These are phyloP conservation scores for Huntiella savannae DNA, from an alignment of 2,329 filamentous ascomycete species.

Conservation along the genomic window DNA sequence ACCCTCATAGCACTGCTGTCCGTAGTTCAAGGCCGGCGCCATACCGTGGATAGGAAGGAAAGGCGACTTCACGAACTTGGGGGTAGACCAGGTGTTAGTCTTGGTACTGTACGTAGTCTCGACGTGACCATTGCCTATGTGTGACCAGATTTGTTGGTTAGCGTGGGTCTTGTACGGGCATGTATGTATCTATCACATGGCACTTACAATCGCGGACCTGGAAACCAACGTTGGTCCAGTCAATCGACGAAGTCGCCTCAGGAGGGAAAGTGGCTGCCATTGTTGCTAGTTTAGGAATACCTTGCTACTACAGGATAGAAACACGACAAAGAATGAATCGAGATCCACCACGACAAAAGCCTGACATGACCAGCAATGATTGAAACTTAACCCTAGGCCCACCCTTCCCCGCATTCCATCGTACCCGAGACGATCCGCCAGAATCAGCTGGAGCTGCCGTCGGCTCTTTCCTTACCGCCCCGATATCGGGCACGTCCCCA, in stretches of 20 bases:
- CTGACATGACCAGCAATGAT: no score
- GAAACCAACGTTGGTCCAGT: slow-evolving; percentile 91
- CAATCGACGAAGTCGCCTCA: slow-evolving; percentile 60
- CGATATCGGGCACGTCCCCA: no score
- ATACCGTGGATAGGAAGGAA: slow-evolving; percentile 84
- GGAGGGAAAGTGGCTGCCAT: slow-evolving; percentile 43
- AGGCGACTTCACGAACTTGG: slow-evolving; percentile 63
- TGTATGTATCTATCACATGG: not conserved
- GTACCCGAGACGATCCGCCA: no score
- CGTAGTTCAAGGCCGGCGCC: slow-evolving; percentile 89
- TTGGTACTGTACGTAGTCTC: slow-evolving; percentile 64
- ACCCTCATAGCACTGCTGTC: slow-evolving; percentile 95
- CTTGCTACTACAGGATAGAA: not conserved
- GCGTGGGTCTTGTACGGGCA: not conserved
- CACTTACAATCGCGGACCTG: slow-evolving; percentile 64
- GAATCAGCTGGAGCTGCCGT: no score
- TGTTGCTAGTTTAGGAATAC: not conserved
- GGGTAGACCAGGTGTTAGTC: slow-evolving; percentile 58
- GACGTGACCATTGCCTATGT: slow-evolving; percentile 74
- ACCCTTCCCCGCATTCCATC: no score
- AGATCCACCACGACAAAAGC: no score
- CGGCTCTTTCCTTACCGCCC: no score
- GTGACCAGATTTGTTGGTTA: not conserved
- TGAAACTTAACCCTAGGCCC: no score
- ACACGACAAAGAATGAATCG: no score